A percentile compares a stretch with the other conserved stretches of the same genome.
Evolutionary conservation across 768 basidiomycete species (phyloP).

Genomic region (Sarcomyxa edulis): DNA sequence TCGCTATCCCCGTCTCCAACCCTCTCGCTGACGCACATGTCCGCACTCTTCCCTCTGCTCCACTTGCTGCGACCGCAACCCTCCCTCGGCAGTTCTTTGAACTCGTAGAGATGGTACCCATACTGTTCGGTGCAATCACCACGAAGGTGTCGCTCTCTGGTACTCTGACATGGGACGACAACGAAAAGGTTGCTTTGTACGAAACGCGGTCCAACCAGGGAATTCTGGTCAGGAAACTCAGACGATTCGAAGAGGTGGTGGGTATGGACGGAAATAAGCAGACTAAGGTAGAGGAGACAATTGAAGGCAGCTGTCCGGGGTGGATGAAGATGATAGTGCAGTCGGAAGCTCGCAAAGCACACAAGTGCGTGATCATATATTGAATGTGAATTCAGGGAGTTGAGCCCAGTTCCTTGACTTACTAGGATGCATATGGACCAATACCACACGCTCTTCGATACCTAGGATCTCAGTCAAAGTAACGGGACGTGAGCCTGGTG

Average conservation of each 20-base stretch:
- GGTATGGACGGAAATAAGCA: conserved; percentile 7
- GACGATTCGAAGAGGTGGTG: conserved; percentile 21
- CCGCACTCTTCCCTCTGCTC: conserved; percentile 5
- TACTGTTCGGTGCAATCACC: conserved; percentile 24
- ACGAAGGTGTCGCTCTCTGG: conserved; percentile 21
- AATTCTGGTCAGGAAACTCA: conserved; percentile 23
- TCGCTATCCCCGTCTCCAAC: conserved; percentile 11
- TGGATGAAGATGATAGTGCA: conserved; percentile 22
- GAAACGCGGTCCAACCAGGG: conserved; percentile 18
- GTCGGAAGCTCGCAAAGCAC: conserved; percentile 16
- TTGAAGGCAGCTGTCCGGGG: conserved; percentile 24
- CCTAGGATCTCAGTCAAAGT: background rate
- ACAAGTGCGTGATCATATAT: conserved; percentile 27
- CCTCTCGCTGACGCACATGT: conserved; percentile 12
- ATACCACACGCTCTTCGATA: background rate
- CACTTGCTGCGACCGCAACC: background rate
- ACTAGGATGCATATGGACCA: too few species aligned
- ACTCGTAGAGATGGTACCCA: conserved; percentile 25
- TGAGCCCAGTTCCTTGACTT: too few species aligned
- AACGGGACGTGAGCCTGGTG: too few species aligned
- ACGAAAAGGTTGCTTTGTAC: conserved; percentile 20
- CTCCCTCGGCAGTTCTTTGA: conserved; percentile 24
- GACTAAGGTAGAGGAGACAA: conserved; percentile 25
- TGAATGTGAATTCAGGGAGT: too few species aligned
- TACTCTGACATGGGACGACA: conserved; percentile 27